These are phyloP conservation scores for Biscogniauxia sp. DNA, from an alignment of 2,329 filamentous ascomycete genomes.

Conservation along the genomic window DNA sequence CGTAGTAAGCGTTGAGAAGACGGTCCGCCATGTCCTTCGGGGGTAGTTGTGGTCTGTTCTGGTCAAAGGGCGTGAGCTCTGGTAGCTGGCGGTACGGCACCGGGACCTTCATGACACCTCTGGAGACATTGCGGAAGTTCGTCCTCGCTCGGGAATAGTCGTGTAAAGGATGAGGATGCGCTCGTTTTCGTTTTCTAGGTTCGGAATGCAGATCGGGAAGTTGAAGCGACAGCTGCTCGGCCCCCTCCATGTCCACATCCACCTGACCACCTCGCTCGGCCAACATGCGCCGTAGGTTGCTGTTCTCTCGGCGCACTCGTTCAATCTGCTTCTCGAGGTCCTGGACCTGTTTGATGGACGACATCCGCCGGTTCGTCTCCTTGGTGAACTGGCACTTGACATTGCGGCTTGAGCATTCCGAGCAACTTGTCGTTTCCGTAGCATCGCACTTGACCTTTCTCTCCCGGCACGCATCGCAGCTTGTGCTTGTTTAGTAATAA, in stretches of 20 bases:
- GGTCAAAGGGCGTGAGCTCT: constrained; percentile 45
- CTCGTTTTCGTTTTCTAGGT: constrained; percentile 61
- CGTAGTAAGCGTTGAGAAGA: constrained; percentile 72
- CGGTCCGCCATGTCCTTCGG: constrained; percentile 67
- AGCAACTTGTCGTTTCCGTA: constrained; percentile 93
- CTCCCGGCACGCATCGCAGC: constrained; percentile 94
- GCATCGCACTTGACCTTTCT: constrained; percentile 87
- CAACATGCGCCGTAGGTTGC: constrained; percentile 66
- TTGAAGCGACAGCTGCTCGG: constrained; percentile 50
- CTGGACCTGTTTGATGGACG: constrained; percentile 98
- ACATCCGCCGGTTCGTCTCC: constrained; percentile 97
- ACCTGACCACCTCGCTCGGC: constrained; percentile 48
- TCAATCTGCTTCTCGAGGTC: constrained; percentile 91
- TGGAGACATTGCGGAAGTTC: constrained; percentile 71
- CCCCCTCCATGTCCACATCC: constrained; percentile 47
- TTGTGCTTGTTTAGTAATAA: constrained; percentile 14
- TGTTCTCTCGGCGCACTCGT: constrained; percentile 76
- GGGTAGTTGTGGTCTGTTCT: constrained; percentile 64
- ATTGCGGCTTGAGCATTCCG: constrained; percentile 93
- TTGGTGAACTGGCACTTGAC: constrained; percentile 99
- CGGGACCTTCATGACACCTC: constrained; percentile 78
- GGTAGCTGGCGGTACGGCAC: constrained; percentile 60
- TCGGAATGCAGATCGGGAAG: constrained; percentile 66
- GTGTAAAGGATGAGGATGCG: constrained; percentile 57
- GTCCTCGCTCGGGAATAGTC: constrained; percentile 70